Evolutionary conservation across 2,329 filamentous ascomycete genomes (phyloP).

Genomic region (Metarhizium anisopliae): DNA sequence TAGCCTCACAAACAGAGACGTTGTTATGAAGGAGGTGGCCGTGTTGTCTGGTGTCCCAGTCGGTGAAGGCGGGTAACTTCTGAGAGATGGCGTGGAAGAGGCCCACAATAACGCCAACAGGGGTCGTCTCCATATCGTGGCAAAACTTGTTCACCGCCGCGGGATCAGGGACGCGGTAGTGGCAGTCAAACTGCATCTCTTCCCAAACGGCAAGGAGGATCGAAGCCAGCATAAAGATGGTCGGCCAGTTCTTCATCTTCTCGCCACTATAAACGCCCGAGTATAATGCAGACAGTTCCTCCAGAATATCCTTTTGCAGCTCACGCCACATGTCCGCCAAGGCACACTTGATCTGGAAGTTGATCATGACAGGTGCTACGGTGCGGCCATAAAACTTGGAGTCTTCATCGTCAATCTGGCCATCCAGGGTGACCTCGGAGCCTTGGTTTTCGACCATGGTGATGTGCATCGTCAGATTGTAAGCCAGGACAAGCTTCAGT

Average conservation of each 20-base stretch:
- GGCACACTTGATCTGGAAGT: constrained; percentile 97
- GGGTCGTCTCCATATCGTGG: constrained; percentile 90
- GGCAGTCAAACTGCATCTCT: constrained; percentile 97
- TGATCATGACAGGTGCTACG: constrained; percentile 96
- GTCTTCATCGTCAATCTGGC: constrained; percentile 75
- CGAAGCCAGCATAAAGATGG: constrained; percentile 93
- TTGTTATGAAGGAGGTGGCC: constrained; percentile 88
- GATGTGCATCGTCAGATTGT: constrained; percentile 90
- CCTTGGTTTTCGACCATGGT: constrained; percentile 88
- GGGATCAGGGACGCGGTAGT: constrained; percentile 84
- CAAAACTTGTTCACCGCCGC: constrained; percentile 89
- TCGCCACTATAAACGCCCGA: constrained; percentile 97
- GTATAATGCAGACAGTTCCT: constrained; percentile 86
- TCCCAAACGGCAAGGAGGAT: constrained; percentile 94
- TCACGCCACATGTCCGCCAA: constrained; percentile 98
- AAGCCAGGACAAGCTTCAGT: constrained; percentile 87
- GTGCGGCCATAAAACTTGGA: constrained; percentile 87
- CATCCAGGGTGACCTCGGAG: constrained; percentile 67
- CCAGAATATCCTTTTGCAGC: constrained; percentile 89
- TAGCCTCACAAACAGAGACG: constrained; percentile 81
- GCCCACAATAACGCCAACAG: constrained; percentile 91
- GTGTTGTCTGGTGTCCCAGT: constrained; percentile 91
- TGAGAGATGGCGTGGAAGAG: constrained; percentile 97
- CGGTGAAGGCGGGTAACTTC: constrained; percentile 83
- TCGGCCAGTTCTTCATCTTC: constrained; percentile 97